These are phyloP conservation scores for Blastobotrys mokoenaii DNA, from an alignment of 805 yeast genomes.

Conservation along the genomic window DNA sequence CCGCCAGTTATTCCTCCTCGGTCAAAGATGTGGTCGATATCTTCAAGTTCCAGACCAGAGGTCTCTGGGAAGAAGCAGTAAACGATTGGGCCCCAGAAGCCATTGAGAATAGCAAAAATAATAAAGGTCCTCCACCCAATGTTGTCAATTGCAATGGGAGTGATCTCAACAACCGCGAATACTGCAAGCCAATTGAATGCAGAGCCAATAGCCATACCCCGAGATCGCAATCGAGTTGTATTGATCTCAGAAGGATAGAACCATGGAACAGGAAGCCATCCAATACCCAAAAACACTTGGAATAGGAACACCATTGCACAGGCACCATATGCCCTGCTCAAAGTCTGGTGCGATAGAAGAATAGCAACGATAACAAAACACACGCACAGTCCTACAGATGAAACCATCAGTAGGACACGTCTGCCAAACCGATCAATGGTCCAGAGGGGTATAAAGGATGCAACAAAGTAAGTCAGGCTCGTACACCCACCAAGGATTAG, in stretches of 20 bases:
- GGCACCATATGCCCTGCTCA: slow-evolving; percentile 32
- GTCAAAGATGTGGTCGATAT: slow-evolving; percentile 56
- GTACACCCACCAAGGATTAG: slow-evolving; percentile 63
- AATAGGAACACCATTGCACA: slow-evolving; percentile 37
- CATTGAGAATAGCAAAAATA: slow-evolving; percentile 26
- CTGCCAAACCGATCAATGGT: slow-evolving; percentile 2
- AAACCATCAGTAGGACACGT: neutral
- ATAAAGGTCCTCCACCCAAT: slow-evolving; percentile 27
- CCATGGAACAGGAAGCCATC: slow-evolving; percentile 51
- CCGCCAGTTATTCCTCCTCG: slow-evolving; percentile 41
- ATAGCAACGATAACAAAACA: neutral
- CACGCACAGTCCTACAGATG: slow-evolving; percentile 1
- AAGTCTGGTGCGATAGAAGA: neutral
- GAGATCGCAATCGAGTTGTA: slow-evolving; percentile 58
- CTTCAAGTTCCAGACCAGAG: slow-evolving; percentile 59
- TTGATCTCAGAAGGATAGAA: slow-evolving; percentile 58
- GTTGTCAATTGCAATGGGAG: slow-evolving; percentile 46
- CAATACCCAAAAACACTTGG: slow-evolving; percentile 27
- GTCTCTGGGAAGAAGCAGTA: slow-evolving; percentile 58
- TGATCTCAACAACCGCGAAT: slow-evolving; percentile 22
- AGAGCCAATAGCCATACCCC: slow-evolving; percentile 50
- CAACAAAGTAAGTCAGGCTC: slow-evolving; percentile 57
- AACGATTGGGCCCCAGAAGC: slow-evolving; percentile 33
- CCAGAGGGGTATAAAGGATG: slow-evolving; percentile 43
- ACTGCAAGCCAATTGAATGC: slow-evolving; percentile 58